Evolutionary conservation across 1,284 basidiomycete species (phyloP).

Genomic region (Ustilago loliicola): DNA sequence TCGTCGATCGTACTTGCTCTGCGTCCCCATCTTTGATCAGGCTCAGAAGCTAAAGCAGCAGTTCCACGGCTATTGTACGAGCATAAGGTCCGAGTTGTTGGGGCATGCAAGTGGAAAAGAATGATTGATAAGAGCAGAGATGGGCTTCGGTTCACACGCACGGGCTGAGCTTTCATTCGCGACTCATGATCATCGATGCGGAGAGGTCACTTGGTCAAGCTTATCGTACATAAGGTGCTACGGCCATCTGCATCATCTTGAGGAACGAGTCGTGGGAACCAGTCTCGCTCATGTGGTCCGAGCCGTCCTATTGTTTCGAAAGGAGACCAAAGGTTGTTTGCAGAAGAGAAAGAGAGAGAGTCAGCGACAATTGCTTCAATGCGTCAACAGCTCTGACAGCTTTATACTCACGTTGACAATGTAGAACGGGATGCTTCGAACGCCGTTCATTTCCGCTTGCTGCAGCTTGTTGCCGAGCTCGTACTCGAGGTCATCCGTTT

Average conservation of each 20-base stretch:
- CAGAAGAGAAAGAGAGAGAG: not conserved
- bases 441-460: constrained; percentile 58
- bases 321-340: not conserved
- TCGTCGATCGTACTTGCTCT: too few relatives aligned
- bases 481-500: constrained; percentile 52
- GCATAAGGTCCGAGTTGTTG: too few relatives aligned
- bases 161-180: too few relatives aligned
- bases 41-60: too few relatives aligned
- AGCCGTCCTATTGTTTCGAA: constrained; percentile 35
- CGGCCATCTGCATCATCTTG: constrained; percentile 59
- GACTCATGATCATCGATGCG: not conserved
- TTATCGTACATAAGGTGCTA: constrained; percentile 44
- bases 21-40: too few relatives aligned
- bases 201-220: not conserved
- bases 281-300: constrained; percentile 53
- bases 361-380: not conserved
- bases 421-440: constrained; percentile 54
- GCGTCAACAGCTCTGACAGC: not conserved
- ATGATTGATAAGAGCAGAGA: too few relatives aligned
- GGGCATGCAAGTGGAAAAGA: too few relatives aligned
- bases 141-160: too few relatives aligned
- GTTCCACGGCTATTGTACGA: too few relatives aligned
- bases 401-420: constrained; percentile 50
- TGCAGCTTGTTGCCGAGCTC: constrained; percentile 50
- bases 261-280: constrained; percentile 47